Evolutionary conservation across 139 green algal species (phyloP).

Genomic region (Tetradesmus lagerheimii): DNA sequence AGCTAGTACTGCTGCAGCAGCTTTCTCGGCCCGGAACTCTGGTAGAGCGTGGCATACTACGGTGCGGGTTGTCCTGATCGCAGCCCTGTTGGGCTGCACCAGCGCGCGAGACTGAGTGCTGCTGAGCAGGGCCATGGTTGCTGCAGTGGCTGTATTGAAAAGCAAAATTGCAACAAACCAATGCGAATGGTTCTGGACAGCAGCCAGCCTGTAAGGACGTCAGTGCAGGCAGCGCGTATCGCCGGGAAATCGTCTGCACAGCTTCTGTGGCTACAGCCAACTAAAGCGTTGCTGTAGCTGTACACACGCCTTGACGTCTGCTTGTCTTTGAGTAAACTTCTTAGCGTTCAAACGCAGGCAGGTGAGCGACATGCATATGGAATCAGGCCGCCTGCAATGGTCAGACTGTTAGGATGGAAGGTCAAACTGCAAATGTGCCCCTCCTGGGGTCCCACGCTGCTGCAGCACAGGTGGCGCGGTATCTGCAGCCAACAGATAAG

Average conservation of each 20-base stretch:
- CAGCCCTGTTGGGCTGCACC: neutral
- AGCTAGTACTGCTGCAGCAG: constrained; percentile 16
- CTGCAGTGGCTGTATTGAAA: neutral
- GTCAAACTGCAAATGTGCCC: too few relatives aligned
- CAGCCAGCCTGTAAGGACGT: too few relatives aligned
- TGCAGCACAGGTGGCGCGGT: too few relatives aligned
- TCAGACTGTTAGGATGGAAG: too few relatives aligned
- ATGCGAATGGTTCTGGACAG: too few relatives aligned
- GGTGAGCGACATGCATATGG: too few relatives aligned
- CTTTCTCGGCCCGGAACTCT: neutral
- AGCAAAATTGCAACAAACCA: too few relatives aligned
- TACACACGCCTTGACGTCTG: neutral
- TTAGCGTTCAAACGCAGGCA: too few relatives aligned
- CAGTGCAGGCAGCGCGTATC: neutral
- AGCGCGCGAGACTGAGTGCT: neutral
- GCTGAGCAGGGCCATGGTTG: neutral
- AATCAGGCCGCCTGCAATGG: too few relatives aligned
- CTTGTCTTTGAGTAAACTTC: neutral
- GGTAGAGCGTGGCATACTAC: neutral
- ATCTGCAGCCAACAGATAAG: too few relatives aligned
- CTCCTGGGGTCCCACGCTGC: too few relatives aligned
- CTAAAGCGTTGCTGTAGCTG: neutral
- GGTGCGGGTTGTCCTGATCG: neutral
- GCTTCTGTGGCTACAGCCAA: constrained; percentile 4
- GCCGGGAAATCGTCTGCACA: neutral